Evolutionary conservation across 441 rosid species (phyloP), one percentile per base, ranked within the genome.

Genomic region (Gossypium davidsonii): DNA sequence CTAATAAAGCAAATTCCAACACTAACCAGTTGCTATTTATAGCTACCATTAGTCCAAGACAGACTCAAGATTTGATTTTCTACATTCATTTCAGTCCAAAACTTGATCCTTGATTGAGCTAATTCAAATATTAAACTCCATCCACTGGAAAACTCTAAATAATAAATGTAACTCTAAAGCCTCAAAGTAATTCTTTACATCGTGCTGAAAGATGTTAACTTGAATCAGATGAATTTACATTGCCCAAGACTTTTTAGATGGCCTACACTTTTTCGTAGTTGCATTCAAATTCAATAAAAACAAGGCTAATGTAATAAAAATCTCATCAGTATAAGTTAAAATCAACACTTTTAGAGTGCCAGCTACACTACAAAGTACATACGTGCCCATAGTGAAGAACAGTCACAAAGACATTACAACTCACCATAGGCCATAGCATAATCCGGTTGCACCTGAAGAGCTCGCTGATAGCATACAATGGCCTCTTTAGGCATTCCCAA

Each of bases 401-500:
- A 39, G 52, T 20, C 51, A 10, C 20, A 39, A 1, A 37, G 7
- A 42, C 1, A 44, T 7, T n/a, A 42, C 72, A 46, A 85, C 97
- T 86, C 67, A 96, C 99, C 99, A 81, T 79, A 93, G 56, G 90
- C 93, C 81, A 90, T 84, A 31, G 98, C 94, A 81, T 85, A 85
- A 70, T 89, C 90, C 58, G 99, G 97, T 52, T 95, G 87, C 59
- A 84, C 75, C 81, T 96, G 97, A 81, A 89, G 84, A 81, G 96
- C 97, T 67, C 88, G 92, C 84, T 93, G 95, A 80, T 90, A 96
- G 79, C 99, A 93, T 71, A 87, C 31, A 37, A 91, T 90, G 61
- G 99, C 98, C 82, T 96, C 98, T 73, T 89, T 90, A 70, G 91
- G 90, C 94, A 93, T 89, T 70, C 98, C 96, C 78, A 96, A 79